Evolutionary conservation across 805 yeast species (phyloP), one percentile per base, ranked within the genome.

Genomic region (Groenewaldozyma tartarivorans): DNA sequence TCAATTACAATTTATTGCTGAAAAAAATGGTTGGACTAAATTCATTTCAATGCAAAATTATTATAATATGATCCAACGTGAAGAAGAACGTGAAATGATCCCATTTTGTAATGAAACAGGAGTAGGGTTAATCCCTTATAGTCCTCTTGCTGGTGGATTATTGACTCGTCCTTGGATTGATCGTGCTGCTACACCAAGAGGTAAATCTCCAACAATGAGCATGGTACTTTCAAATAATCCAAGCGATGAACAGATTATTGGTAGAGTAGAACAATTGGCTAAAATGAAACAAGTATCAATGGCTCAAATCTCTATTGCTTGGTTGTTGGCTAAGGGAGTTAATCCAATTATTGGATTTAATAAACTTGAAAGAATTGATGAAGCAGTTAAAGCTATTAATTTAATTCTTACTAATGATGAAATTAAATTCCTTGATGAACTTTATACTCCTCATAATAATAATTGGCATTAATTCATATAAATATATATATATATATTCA

Each of bases 71-170:
- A 39, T 77, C 3, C 63, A 72, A 48, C 62, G 85, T 13, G 82
- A 77, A 51, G 83, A 77, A 42, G 85, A 79, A 54, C 59, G 75
- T 15, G 84, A 79, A 52, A 62, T 76, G 68, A 71, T 67, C 44
- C 74, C 72, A 20, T 78, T 62, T 54, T 74, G 80, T 46, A 58
- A 70, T 17, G 62, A 60, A 36, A 68, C 69, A n/a, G 71, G 71
- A 7, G 71, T 79, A 29, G 80, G 78, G 1, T 41, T 76, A 16
- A 66, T 75, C 39, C 82, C 83, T 5, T 78, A 76, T 75, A 69
- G 77, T 7, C 81, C 82, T 29, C 56, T 66, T 42, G 78, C 77
- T 4, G 58, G 72, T 44, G 83, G 83, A 5, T 22, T 70, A 1
- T 60, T 77, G 35, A 66, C 80, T 1, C 65, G 79, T 45, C 78